Conservation (phyloP, 768 basidiomycete genomes). For the Amanita pallidorosea region DNA sequence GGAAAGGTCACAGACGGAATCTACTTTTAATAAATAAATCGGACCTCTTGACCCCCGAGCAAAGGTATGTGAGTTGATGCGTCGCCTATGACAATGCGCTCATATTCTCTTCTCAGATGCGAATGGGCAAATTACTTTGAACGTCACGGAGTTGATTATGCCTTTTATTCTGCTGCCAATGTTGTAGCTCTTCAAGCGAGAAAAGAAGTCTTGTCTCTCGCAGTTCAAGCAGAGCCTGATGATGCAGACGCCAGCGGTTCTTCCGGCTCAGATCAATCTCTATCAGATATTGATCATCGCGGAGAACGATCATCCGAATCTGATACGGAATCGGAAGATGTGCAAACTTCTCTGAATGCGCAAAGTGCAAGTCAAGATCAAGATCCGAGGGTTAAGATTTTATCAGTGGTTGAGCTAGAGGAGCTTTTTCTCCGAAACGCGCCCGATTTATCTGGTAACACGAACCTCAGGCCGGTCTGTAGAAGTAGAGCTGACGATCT, state of each 20-base stretch:
- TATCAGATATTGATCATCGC: conserved; percentile 14
- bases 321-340: conserved; percentile 26
- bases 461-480: not conserved
- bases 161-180: conserved; percentile 90
- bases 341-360: conserved; percentile 35
- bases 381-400: conserved; percentile 63
- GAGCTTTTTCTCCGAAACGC: conserved; percentile 63
- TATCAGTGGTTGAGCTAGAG: conserved; percentile 84
- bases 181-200: conserved; percentile 75
- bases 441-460: conserved; percentile 58
- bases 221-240: conserved; percentile 9
- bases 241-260: not conserved
- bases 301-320: conserved; percentile 14
- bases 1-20: conserved; percentile 59
- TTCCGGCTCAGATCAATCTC: not conserved
- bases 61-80: conserved; percentile 45
- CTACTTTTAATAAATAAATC: conserved; percentile 92
- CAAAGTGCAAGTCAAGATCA: conserved; percentile 39
- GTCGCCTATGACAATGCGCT: not conserved
- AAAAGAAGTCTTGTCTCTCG: conserved; percentile 30
- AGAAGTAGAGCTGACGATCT: not conserved
- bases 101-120: conserved; percentile 30
- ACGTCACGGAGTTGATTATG: conserved; percentile 59
- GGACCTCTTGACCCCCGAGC: conserved; percentile 77
- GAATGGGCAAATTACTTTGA: conserved; percentile 94